A percentile compares a stretch with the other conserved stretches of the same genome.
These are phyloP conservation scores for Fusarium duplospermum DNA, from an alignment of 2,329 filamentous ascomycete genomes.

Conservation along the genomic window DNA sequence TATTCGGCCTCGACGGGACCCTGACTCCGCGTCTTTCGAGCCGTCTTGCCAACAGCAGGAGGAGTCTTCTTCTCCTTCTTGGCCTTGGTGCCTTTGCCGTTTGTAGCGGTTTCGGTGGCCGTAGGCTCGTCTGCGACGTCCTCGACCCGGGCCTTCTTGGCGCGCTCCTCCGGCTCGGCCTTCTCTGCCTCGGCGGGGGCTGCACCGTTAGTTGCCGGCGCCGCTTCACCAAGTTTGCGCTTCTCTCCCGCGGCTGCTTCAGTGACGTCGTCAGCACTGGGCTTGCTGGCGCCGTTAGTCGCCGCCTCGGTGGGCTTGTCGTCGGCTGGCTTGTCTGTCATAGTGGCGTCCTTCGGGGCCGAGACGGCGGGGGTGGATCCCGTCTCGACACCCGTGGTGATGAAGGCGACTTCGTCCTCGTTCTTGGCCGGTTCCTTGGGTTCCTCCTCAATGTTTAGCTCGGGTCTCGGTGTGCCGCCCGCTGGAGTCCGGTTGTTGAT, in stretches of 20 bases:
- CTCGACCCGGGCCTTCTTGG: conserved; percentile 56
- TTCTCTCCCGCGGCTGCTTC: conserved; percentile 47
- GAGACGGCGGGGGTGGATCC: conserved; percentile 36
- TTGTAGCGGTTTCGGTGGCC: conserved; percentile 33
- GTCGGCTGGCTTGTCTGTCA: conserved; percentile 25
- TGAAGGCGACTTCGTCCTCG: conserved; percentile 39
- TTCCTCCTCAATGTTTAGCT: conserved; percentile 49
- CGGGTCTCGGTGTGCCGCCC: conserved; percentile 50
- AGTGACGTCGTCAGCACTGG: conserved; percentile 26
- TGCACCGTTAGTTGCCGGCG: conserved; percentile 34
- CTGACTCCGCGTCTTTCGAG: conserved; percentile 58
- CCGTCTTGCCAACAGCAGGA: conserved; percentile 50
- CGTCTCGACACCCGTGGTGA: conserved; percentile 43
- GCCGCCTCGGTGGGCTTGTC: conserved; percentile 19
- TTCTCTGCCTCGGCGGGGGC: conserved; percentile 27
- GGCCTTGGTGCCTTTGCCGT: conserved; percentile 45
- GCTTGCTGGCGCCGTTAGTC: conserved; percentile 36
- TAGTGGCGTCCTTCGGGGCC: conserved; percentile 32
- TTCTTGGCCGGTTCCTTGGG: conserved; percentile 41
- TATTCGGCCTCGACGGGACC: conserved; percentile 49
- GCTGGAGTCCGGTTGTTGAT: conserved; percentile 49
- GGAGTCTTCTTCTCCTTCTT: conserved; percentile 54
- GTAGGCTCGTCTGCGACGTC: conserved; percentile 42
- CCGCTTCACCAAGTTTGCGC: conserved; percentile 54
- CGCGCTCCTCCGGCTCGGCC: conserved; percentile 45